These are phyloP conservation scores for Wickerhamomyces ciferrii DNA, from an alignment of 805 yeast species.

Conservation along the genomic window DNA sequence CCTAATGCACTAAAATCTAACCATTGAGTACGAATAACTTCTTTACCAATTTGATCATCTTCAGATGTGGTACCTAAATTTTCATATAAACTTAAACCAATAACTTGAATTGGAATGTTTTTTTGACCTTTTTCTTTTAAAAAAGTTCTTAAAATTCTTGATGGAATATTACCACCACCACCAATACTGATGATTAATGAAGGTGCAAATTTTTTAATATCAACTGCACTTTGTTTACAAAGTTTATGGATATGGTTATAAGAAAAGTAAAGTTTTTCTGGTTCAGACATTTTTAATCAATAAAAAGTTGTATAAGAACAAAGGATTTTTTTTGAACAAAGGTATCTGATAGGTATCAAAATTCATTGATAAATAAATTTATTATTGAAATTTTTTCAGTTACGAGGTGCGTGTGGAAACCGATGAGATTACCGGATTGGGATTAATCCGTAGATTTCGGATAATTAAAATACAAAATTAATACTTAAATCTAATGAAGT, in stretches of 20 bases:
- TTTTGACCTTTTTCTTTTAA: constrained; percentile 52
- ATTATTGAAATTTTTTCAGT: constrained; percentile 1
- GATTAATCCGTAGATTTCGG: background rate
- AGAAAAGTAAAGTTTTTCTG: constrained; percentile 55
- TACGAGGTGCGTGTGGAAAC: background rate
- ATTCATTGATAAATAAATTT: background rate
- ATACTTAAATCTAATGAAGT: background rate
- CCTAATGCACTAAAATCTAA: constrained; percentile 71
- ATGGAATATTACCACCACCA: constrained; percentile 70
- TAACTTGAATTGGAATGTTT: constrained; percentile 67
- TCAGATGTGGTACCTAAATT: constrained; percentile 40
- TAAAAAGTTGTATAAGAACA: too few species aligned
- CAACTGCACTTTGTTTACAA: constrained; percentile 62
- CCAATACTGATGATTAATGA: constrained; percentile 65
- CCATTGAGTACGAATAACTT: constrained; percentile 89
- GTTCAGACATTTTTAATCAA: constrained; percentile 5
- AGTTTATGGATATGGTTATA: constrained; percentile 81
- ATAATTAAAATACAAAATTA: background rate
- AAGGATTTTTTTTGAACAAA: too few species aligned
- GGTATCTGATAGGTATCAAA: too few species aligned
- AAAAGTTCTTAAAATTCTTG: constrained; percentile 58
- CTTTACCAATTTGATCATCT: constrained; percentile 57
- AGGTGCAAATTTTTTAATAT: constrained; percentile 37
- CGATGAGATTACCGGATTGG: background rate
- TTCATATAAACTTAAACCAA: constrained; percentile 62